Evolutionary conservation across 306 rosid genomes (phyloP).

Genomic region (Gillenia trifoliata): DNA sequence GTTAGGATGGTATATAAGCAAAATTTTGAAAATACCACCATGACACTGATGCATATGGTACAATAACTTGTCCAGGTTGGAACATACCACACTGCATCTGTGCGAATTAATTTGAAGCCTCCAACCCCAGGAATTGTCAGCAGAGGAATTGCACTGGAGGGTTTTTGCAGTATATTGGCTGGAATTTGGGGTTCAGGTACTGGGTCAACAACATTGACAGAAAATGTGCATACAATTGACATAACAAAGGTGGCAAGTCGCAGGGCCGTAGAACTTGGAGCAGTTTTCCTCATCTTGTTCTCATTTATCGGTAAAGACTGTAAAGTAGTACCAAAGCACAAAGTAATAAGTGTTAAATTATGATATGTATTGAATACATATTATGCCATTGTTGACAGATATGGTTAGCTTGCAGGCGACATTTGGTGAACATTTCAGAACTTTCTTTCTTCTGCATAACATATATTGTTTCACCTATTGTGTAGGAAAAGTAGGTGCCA

Average conservation of each 20-base stretch:
- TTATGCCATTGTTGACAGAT: not conserved
- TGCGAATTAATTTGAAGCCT: constrained; percentile 53
- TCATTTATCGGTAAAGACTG: constrained; percentile 78
- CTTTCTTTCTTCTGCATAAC: not conserved
- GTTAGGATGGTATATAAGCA: not conserved
- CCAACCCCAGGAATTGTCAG: constrained; percentile 80
- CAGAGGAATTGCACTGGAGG: constrained; percentile 94
- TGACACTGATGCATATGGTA: constrained; percentile 3
- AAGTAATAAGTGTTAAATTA: not conserved
- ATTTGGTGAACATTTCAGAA: not conserved
- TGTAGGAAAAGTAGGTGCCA: constrained; percentile 91
- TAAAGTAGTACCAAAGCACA: too few species aligned
- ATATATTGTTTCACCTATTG: not conserved
- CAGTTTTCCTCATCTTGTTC: constrained; percentile 65
- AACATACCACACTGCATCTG: constrained; percentile 62
- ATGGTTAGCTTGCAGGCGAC: not conserved
- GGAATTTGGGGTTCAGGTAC: constrained; percentile 96
- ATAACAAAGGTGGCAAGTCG: constrained; percentile 78
- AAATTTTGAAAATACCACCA: constrained; percentile 5
- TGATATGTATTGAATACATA: not conserved
- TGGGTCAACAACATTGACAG: constrained; percentile 91
- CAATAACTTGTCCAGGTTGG: constrained; percentile 55
- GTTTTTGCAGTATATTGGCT: constrained; percentile 87
- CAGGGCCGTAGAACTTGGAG: constrained; percentile 73
- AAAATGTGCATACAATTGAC: constrained; percentile 70